Evolutionary conservation across 2,329 filamentous ascomycete species (phyloP), one percentile per base, ranked within the genome.

Genomic region (Penicillium oxalicum): DNA sequence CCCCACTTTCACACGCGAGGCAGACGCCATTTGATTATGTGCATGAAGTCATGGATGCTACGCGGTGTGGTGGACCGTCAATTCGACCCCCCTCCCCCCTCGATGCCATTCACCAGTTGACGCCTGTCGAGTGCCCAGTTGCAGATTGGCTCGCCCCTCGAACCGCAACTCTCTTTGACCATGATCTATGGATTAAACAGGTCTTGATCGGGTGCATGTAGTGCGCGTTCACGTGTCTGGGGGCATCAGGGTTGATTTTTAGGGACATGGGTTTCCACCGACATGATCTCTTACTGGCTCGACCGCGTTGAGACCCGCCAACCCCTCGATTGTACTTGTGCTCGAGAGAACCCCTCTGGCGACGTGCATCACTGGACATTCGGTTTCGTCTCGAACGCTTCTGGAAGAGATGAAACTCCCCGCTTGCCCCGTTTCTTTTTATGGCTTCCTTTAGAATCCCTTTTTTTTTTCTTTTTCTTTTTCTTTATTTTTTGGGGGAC

Each of bases 381-480:
- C 55, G 53, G 47, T 50, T 47, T 45, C 43, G 44, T 45, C 37
- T 45, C 43, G 45, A 49, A 56, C 40, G 48, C 49, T 58, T 57
- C 53, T 56, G 50, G 51, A 60, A 58, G 46, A 53, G 29, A 53
- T 57, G 56, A 58, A 58, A 58, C 55, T 54, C 41, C 42, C 40
- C 45, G 38, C 35, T 56, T 48, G 42, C 37, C 42, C 47, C 28
- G 33, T 44, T 50, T 54, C 44, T 54, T 47, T 44, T 49, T 36
- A 48, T 54, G 43, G 50, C 46, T 47, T 48, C 48, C 51, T 43
- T 37, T 40, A 52, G 45, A 39, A 48, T 53, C 49, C 47, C 49
- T 46, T 49, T 48, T 48, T 53, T 53, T 56, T 51, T 53, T 50
- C 9, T 7, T 25, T 32, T 9, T 28, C 12, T 12, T 25, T 24